Evolutionary conservation across 495 filamentous ascomycete species (phyloP), one percentile per base, ranked within the genome.

Genomic region (Neurospora sp.): DNA sequence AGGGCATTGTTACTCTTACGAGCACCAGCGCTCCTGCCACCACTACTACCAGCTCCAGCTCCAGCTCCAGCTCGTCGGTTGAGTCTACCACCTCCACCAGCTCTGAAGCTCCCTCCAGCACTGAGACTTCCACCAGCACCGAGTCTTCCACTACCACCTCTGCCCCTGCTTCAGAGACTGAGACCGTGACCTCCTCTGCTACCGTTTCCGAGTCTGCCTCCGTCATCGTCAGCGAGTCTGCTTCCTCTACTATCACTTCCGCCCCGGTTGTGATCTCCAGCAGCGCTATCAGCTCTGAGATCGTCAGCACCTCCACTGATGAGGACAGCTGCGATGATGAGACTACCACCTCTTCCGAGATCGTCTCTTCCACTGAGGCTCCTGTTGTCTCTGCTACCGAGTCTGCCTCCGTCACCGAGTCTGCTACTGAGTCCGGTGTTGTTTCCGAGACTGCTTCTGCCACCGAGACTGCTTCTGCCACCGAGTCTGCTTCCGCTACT

Each of bases 221-320:
- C 44, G 41, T 20, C 31, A 20, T 46, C 42, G 11, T 59, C n/a
- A 37, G 41, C 35, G 69, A 23, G n/a, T 14, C 69, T 39, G 27
- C 46, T 72, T 74, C 70, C 27, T 72, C 74, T 1, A 70, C 62
- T 27, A 72, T 72, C 38, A 76, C 72, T 18, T 73, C 76, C 6
- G 76, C 75, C 7, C 76, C 75, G 23, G 72, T 74, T 48, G 75
- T 72, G 23, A 74, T 41, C 71, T 75, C 72, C 59, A 73, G 72
- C 4, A 74, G 72, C 16, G 70, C 72, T 11, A 71, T 74, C 48
- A 73, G 72, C 70, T 76, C 76, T 10, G 75, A 77, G 23, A 72
- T 74, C 11, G n/a, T n/a, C n/a, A n/a, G n/a, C n/a, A 5, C 20
- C 46, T 27, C 46, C 1, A 54, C 46, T 54, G n/a, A 27, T 1